Evolutionary conservation across 2,329 filamentous ascomycete species (phyloP).

Genomic region (Phialophora expanda): DNA sequence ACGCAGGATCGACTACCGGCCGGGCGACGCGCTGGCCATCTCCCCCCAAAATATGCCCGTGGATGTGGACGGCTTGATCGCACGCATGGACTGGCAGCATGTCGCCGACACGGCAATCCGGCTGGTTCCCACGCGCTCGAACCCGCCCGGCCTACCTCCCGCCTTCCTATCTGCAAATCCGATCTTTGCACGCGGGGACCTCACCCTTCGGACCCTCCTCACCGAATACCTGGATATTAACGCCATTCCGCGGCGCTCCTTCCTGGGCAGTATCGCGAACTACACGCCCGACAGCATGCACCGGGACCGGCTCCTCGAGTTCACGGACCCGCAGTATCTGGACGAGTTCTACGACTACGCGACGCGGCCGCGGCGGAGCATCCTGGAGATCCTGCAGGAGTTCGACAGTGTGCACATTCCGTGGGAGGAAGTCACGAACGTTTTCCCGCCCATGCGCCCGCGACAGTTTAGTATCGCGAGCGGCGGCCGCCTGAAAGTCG

Average conservation of each 20-base stretch:
- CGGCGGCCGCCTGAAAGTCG: constrained; percentile 59
- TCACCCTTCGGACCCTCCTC: constrained; percentile 76
- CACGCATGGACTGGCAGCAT: constrained; percentile 76
- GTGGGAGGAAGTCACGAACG: constrained; percentile 70
- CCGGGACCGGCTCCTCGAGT: constrained; percentile 80
- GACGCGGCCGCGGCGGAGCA: constrained; percentile 83
- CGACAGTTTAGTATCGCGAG: constrained; percentile 93
- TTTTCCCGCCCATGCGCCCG: constrained; percentile 83
- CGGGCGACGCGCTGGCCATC: constrained; percentile 80
- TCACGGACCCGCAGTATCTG: constrained; percentile 76
- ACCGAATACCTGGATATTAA: constrained; percentile 86
- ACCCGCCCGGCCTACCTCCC: constrained; percentile 42
- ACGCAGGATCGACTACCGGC: constrained; percentile 58
- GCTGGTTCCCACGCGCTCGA: constrained; percentile 20
- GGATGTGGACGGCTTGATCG: constrained; percentile 79
- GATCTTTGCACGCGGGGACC: constrained; percentile 28
- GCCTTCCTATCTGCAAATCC: constrained; percentile 46
- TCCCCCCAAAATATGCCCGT: constrained; percentile 84
- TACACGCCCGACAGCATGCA: constrained; percentile 76
- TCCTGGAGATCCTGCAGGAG: constrained; percentile 89
- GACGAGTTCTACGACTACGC: constrained; percentile 98
- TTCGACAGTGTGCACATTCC: constrained; percentile 85
- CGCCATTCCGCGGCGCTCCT: constrained; percentile 83
- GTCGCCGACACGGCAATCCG: constrained; percentile 71
- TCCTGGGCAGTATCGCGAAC: constrained; percentile 78